Evolutionary conservation across 2,329 filamentous ascomycete genomes (phyloP).

Genomic region (Blastomyces gilchristii): DNA sequence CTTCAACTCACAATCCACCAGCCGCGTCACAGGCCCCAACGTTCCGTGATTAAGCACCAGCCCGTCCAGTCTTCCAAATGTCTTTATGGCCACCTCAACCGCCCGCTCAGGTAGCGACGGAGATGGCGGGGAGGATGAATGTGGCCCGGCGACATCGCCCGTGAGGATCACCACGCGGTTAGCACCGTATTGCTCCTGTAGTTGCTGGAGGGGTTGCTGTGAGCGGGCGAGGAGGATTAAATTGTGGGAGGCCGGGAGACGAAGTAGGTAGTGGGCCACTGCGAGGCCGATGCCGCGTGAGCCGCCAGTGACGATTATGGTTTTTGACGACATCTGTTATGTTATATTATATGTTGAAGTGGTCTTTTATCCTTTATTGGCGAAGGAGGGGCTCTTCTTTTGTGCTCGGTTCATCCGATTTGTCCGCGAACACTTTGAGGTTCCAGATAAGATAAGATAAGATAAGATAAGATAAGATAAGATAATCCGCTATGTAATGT

Average conservation of each 20-base stretch:
- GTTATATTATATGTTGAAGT: not conserved
- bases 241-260: conserved; percentile 40
- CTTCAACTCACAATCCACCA: conserved; percentile 57
- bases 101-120: conserved; percentile 48
- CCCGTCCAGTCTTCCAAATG: conserved; percentile 64
- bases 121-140: conserved; percentile 34
- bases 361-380: not conserved
- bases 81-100: conserved; percentile 53
- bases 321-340: conserved; percentile 36
- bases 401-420: no score
- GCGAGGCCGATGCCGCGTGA: conserved; percentile 55
- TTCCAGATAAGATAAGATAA: no score
- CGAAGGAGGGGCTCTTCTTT: no score
- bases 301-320: conserved; percentile 60
- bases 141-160: conserved; percentile 37
- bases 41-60: conserved; percentile 82
- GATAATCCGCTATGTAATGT: no score
- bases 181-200: conserved; percentile 44
- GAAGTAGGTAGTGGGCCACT: conserved; percentile 50
- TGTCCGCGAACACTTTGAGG: no score
- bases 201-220: conserved; percentile 42
- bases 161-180: conserved; percentile 45
- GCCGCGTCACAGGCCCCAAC: conserved; percentile 61
- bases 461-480: no score
- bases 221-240: conserved; percentile 50